Evolutionary conservation across 1,284 basidiomycete species (phyloP), one percentile per base, ranked within the genome.

Genomic region (Ustilago hordei): DNA sequence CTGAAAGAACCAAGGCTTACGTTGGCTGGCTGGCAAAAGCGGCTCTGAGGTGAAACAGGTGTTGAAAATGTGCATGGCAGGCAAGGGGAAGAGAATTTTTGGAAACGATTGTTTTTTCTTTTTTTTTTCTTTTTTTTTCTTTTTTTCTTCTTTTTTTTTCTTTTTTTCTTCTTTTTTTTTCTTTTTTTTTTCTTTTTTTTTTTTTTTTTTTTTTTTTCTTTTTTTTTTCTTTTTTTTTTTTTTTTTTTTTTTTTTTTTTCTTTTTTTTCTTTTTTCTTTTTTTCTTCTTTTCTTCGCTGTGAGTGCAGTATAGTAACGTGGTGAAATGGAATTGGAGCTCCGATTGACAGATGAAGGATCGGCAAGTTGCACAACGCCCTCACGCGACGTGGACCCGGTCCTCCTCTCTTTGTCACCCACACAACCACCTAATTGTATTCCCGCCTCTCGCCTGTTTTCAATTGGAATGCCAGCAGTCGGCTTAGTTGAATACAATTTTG

Each of bases 1-100:
- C 23, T 15, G 38, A 9, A 39, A 9, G 15, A 39, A 39, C 11
- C 11, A 15, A 39, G 15, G 38, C 15, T 39, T 39, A 9, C 15
- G 11, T 11, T 39, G 38, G 48, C 13, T 50, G 48, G n/a, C 28
- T 32, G 23, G 23, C 2, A 23, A 23, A 2, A 23, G 23, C 23
- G 23, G 23, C 23, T 23, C 23, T 23, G 23, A 23, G 23, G 23
- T 23, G 48, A 50, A 50, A 50, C 31, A 28, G 31, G 13, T 12
- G 13, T 50, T 50, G 48, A 28, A 32, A 31, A 31, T 50, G 48
- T 32, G 48, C 48, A 50, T 50, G 48, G 31, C 48, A 50, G 23
- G 31, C 45, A 48, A 48, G n/a, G 8, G 13, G 13, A 19, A n/a
- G 8, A 5, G 15, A 32, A 50, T 45, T 45, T 45, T 45, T 19